phyloP scores from a whole-genome alignment of 805 yeast species.

The Brettanomyces sp. region DNA sequence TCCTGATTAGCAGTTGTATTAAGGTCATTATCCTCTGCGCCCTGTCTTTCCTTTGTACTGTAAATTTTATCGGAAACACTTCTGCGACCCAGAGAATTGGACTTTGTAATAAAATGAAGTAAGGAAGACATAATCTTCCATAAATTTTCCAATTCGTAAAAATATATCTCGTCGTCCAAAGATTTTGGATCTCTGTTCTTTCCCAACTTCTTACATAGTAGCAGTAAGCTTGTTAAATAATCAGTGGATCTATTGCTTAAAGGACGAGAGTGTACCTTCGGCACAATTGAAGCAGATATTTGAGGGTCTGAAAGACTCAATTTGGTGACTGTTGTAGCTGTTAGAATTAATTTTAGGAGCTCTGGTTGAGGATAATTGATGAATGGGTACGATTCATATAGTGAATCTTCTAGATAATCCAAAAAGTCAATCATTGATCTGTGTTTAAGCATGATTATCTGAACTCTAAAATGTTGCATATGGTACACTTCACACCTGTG shows the following conservation, averaged over 20 bases:
- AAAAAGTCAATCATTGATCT: constrained; percentile 1
- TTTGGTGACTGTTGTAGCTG: not conserved
- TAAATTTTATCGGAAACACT: not conserved
- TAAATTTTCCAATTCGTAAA: not conserved
- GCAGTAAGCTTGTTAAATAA: not conserved
- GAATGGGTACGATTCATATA: not conserved
- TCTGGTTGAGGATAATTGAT: not conserved
- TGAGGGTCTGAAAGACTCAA: not conserved
- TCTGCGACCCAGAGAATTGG: not conserved
- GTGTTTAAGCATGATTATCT: not conserved
- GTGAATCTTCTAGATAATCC: not conserved
- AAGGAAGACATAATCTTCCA: not conserved
- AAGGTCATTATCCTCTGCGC: not conserved
- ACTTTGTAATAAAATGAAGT: constrained; percentile 1
- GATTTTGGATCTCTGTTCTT: not conserved
- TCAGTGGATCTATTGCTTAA: not conserved
- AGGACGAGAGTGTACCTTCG: not conserved
- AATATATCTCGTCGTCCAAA: not conserved
- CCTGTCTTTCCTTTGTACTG: no score
- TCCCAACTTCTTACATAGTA: not conserved
- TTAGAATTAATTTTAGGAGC: not conserved
- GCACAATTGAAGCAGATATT: not conserved
- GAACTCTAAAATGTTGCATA: not conserved
- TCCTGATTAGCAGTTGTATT: not conserved
- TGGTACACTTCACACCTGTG: not conserved